Evolutionary conservation across 1,284 basidiomycete species (phyloP), one percentile per base, ranked within the genome.

Genomic region (Tetrapyrgos nigripes): DNA sequence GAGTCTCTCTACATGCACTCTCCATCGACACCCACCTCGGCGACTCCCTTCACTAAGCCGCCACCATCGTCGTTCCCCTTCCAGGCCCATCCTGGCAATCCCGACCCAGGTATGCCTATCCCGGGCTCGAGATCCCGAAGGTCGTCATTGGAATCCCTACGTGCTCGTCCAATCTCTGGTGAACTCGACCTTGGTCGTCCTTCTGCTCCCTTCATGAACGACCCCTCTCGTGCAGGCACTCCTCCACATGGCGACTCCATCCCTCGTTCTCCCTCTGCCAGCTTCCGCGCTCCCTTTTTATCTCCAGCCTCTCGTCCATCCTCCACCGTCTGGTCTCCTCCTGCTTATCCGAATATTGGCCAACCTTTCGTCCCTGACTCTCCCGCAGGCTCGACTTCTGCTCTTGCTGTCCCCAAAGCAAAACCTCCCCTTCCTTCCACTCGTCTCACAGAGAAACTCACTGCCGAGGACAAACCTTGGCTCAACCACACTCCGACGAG

Each of bases 241-340:
- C 17, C 37, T 4, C 37, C 19, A 4, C 17, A 11, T 6, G 37
- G 19, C 6, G 19, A 40, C 62, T 84, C 85, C 0, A 81, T 31
- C 45, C 51, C 55, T 48, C 49, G 48, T 17, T 46, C 28, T n/a
- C 27, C 55, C n/a, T 40, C 76, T 26, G 69, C 69, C 19, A 78
- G 76, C n/a, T 89, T 91, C 76, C 84, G 88, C 24, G 75, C 83
- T 0, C 85, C 88, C 0, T 89, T 89, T 75, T 81, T 90, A 51
- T 83, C 85, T 6, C 88, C 88, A 0, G 80, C 86, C 4, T 87
- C 86, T 3, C 80, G 88, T 21, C 87, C 87, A 0, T 64, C 76
- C 8, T 86, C 83, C 0, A 79, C 80, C 14, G 62, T 87, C 0
- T 89, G 87, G 88, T 76, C 81, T 0, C 88, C 84, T 4, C 85